These are phyloP conservation scores for Fusarium vanettenii DNA, from an alignment of 2,329 filamentous ascomycete species.

Conservation along the genomic window DNA sequence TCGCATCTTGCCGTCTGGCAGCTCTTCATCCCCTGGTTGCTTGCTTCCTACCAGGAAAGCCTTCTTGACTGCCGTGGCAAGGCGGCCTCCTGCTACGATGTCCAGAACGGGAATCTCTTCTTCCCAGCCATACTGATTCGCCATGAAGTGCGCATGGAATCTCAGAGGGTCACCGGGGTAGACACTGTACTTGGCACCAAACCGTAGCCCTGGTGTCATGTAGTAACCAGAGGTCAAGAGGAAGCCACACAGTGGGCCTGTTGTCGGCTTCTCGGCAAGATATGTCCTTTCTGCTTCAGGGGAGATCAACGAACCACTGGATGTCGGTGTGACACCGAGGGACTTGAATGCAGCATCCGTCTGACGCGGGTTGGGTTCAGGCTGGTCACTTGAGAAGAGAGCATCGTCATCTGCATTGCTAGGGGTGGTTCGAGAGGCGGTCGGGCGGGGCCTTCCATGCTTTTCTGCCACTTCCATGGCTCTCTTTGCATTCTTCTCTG, in stretches of 20 bases:
- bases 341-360: slow-evolving; percentile 30
- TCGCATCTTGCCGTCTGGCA: slow-evolving; percentile 62
- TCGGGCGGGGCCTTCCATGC: slow-evolving; percentile 17
- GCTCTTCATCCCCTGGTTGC: slow-evolving; percentile 50
- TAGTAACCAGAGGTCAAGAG: slow-evolving; percentile 85
- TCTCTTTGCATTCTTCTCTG: slow-evolving; percentile 53
- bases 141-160: slow-evolving; percentile 95
- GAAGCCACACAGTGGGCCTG: slow-evolving; percentile 77
- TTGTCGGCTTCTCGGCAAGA: slow-evolving; percentile 23
- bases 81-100: slow-evolving; percentile 83
- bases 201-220: slow-evolving; percentile 90
- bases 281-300: slow-evolving; percentile 19
- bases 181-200: slow-evolving; percentile 93
- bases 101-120: slow-evolving; percentile 87
- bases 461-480: slow-evolving; percentile 44
- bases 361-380: slow-evolving; percentile 21
- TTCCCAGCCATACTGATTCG: slow-evolving; percentile 87
- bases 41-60: slow-evolving; percentile 87
- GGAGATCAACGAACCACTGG: slow-evolving; percentile 47
- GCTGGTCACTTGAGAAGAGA: slow-evolving; percentile 33
- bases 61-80: slow-evolving; percentile 97
- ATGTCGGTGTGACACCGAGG: slow-evolving; percentile 52
- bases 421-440: background rate
- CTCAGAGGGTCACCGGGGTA: slow-evolving; percentile 95
- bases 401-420: slow-evolving; percentile 23